Conservation (phyloP, 1,139 yeast genomes). For the Kodamaea ohmeri region DNA sequence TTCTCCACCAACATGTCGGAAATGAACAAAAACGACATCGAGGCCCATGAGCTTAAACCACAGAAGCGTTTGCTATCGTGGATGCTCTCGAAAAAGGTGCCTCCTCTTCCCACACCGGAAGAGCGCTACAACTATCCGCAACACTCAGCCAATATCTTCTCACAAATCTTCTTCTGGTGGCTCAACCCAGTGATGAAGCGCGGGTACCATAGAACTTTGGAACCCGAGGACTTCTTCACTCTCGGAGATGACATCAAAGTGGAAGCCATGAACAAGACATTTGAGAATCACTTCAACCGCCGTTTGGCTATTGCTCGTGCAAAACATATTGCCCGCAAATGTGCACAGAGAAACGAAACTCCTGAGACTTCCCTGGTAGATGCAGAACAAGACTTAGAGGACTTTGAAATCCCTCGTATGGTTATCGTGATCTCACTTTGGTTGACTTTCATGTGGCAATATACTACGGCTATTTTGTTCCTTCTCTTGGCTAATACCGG, state of each 20-base stretch:
- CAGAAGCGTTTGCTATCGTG: constrained; percentile 34
- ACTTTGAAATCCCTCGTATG: constrained; percentile 17
- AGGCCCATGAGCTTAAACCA: constrained; percentile 10
- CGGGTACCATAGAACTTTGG: constrained; percentile 53
- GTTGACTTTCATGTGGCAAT: constrained; percentile 29
- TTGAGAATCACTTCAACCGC: constrained; percentile 23
- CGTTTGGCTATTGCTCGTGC: constrained; percentile 21
- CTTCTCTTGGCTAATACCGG: constrained; percentile 20
- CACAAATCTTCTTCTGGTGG: constrained; percentile 51
- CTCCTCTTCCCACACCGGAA: constrained; percentile 36
- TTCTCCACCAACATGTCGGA: background rate
- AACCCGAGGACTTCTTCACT: constrained; percentile 43
- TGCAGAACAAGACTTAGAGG: constrained; percentile 25
- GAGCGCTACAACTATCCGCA: constrained; percentile 42
- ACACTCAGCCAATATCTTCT: constrained; percentile 31
- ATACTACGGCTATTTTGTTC: constrained; percentile 21
- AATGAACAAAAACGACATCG: constrained; percentile 5
- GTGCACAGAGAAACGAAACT: constrained; percentile 27
- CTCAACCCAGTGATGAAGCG: constrained; percentile 42
- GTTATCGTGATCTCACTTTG: constrained; percentile 23
- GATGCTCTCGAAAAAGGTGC: constrained; percentile 33
- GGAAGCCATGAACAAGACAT: constrained; percentile 33
- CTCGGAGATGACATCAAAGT: constrained; percentile 39
- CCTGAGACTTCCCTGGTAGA: constrained; percentile 18
- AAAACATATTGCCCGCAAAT: constrained; percentile 22